phyloP scores from a whole-genome alignment of 2,329 filamentous ascomycete genomes.

The Scytalidium sp. region DNA sequence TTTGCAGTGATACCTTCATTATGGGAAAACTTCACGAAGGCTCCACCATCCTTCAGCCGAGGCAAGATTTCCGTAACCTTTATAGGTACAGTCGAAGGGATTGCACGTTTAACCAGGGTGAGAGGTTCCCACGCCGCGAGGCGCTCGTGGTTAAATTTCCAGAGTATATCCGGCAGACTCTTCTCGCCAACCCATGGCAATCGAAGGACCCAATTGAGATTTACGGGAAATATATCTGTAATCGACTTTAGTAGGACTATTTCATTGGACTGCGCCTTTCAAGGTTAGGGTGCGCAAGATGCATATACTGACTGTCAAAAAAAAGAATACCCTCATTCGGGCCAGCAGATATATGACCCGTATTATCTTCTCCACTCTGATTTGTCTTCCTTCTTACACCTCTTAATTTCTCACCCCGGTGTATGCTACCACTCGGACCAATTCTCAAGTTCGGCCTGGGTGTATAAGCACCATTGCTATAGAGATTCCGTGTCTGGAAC shows the following conservation, averaged over 20 bases:
- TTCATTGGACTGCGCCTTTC: background rate
- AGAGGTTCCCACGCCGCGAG: conserved; percentile 53
- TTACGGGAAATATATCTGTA: conserved; percentile 81
- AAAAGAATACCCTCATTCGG: conserved; percentile 83
- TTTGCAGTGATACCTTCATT: conserved; percentile 37
- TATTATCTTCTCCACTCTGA: conserved; percentile 57
- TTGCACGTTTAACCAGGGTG: conserved; percentile 54
- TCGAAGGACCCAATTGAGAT: conserved; percentile 60
- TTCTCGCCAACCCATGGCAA: conserved; percentile 45
- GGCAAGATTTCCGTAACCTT: conserved; percentile 80
- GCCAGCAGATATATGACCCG: conserved; percentile 76
- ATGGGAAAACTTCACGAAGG: conserved; percentile 81
- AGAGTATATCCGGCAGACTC: conserved; percentile 45
- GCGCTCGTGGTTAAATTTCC: conserved; percentile 46
- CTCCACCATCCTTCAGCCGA: conserved; percentile 85
- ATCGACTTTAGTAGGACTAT: conserved; percentile 6
- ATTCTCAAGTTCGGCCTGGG: conserved; percentile 9
- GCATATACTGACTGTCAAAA: conserved; percentile 68
- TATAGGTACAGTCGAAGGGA: conserved; percentile 60
- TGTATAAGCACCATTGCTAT: conserved; percentile 13
- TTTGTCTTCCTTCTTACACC: conserved; percentile 39
- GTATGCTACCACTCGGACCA: conserved; percentile 4
- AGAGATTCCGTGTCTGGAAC: conserved; percentile 18
- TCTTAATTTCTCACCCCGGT: conserved; percentile 10
- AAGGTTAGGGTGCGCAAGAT: background rate